Base-by-base conservation (phyloP, 495 filamentous ascomycete genomes). In the Physcia stellaris region DNA sequence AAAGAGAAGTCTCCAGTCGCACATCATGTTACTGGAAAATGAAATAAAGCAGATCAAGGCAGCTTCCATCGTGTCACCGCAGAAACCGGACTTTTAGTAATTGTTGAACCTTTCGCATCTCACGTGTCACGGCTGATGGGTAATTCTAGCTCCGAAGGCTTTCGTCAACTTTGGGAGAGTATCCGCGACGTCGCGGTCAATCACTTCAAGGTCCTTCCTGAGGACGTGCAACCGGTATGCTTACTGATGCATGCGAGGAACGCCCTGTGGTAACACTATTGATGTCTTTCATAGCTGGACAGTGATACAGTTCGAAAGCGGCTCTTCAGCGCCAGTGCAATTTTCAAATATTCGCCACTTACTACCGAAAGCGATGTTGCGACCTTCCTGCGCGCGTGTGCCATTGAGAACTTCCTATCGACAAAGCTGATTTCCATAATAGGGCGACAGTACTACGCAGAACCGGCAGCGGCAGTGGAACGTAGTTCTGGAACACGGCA, bases 261-360 rank as follows among this genome's bases (percentile, higher is more conserved):
- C 34, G 7, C 20, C 21, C 21, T 18, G 2, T 23, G 0, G 34
- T 4, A 22, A 24, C 19, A 7, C 22, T 13, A 7, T 41, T 41
- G 21, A 41, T 18, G 34, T 33, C 30, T 5, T 41, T 24, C n/a
- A 34, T 7, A 41, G 30, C 28, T 41, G 7, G 15, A 41, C 18
- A 41, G 21, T 24, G 39, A 41, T 19, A n/a, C 4, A 1, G 30
- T 41, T 41, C 30, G 16, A 33, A 17, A 34, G 34, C 21, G n/a
- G n/a, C n/a, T n/a, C n/a, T n/a, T n/a, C n/a, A n/a, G n/a, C n/a
- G n/a, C n/a, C n/a, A n/a, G n/a, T n/a, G n/a, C n/a, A n/a, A n/a
- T n/a, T n/a, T n/a, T n/a, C n/a, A n/a, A n/a, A n/a, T n/a, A n/a
- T n/a, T n/a, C n/a, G n/a, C n/a, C n/a, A n/a, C n/a, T n/a, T n/a